These are phyloP conservation scores for Plasmodium knowlesi DNA, from an alignment of 169 alveolate species.

Conservation along the genomic window DNA sequence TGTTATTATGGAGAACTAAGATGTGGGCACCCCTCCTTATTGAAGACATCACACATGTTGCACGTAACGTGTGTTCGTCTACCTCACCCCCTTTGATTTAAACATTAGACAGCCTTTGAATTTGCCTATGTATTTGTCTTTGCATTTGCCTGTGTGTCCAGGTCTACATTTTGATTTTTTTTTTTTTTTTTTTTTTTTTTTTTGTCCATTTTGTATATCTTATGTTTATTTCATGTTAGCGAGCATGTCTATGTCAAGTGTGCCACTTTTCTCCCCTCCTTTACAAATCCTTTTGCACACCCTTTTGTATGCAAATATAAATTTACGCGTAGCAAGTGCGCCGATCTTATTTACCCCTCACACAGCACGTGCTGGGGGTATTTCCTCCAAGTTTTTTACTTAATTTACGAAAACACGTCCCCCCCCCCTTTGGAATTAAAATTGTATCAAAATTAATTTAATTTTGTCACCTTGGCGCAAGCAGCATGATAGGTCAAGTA, in stretches of 20 bases:
- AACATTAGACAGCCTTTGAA: neutral
- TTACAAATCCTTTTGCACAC: neutral
- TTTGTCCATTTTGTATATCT: neutral
- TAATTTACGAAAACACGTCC: neutral
- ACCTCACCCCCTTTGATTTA: neutral
- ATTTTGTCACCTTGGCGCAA: neutral
- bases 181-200: neutral
- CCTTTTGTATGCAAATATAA: neutral
- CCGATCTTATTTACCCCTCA: neutral
- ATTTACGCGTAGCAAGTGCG: neutral
- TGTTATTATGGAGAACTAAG: neutral
- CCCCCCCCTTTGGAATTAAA: neutral
- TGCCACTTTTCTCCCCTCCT: neutral
- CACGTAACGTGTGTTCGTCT: neutral
- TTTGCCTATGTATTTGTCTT: too few relatives aligned
- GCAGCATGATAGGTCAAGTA: too few relatives aligned
- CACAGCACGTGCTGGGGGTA: neutral
- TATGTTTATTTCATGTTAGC: neutral
- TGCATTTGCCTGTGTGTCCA: neutral
- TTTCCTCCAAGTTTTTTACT: neutral
- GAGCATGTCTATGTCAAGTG: neutral
- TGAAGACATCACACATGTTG: neutral
- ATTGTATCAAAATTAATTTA: neutral
- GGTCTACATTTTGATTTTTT: neutral
- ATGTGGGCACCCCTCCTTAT: neutral